phyloP scores from a whole-genome alignment of 306 rosid genomes.

The Dalbergia oliveri region DNA sequence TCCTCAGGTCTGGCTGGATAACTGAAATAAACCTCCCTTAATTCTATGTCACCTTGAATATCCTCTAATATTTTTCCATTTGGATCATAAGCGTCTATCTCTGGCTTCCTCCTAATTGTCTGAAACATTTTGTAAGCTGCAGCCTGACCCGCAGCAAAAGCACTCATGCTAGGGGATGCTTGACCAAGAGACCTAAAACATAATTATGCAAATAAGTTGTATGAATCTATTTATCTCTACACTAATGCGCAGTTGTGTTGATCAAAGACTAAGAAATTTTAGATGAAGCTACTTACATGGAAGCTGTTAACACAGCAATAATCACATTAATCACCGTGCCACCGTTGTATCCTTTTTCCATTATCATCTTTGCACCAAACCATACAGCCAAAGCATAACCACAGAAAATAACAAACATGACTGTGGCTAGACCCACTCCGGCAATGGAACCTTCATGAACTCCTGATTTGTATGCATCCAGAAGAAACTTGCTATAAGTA shows the following conservation, averaged over 20 bases:
- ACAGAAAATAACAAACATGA: slow-evolving; percentile 66
- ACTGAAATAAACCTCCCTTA: slow-evolving; percentile 73
- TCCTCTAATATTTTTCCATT: slow-evolving; percentile 71
- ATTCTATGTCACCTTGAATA: slow-evolving; percentile 76
- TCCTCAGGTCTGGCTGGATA: slow-evolving; percentile 92
- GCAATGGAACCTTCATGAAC: slow-evolving; percentile 73
- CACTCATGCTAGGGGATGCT: slow-evolving; percentile 90
- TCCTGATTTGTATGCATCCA: slow-evolving; percentile 77
- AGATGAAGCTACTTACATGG: slow-evolving; percentile 67
- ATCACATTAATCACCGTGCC: slow-evolving; percentile 83
- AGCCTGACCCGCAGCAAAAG: slow-evolving; percentile 91
- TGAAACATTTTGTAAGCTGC: slow-evolving; percentile 93
- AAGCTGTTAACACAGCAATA: slow-evolving; percentile 76
- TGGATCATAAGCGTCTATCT: slow-evolving; percentile 74
- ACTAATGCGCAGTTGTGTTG: background rate
- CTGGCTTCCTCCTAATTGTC: slow-evolving; percentile 83
- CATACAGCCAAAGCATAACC: slow-evolving; percentile 81
- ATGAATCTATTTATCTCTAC: background rate
- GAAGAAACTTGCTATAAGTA: slow-evolving; percentile 66
- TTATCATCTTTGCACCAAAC: slow-evolving; percentile 83
- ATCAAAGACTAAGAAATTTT: background rate
- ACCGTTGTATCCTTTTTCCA: slow-evolving; percentile 79
- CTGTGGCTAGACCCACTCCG: slow-evolving; percentile 69
- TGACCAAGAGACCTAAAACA: slow-evolving; percentile 82
- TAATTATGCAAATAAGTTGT: background rate